Evolutionary conservation across 2,329 filamentous ascomycete genomes (phyloP), one percentile per base, ranked within the genome.

Genomic region (Beauveria caledonica): DNA sequence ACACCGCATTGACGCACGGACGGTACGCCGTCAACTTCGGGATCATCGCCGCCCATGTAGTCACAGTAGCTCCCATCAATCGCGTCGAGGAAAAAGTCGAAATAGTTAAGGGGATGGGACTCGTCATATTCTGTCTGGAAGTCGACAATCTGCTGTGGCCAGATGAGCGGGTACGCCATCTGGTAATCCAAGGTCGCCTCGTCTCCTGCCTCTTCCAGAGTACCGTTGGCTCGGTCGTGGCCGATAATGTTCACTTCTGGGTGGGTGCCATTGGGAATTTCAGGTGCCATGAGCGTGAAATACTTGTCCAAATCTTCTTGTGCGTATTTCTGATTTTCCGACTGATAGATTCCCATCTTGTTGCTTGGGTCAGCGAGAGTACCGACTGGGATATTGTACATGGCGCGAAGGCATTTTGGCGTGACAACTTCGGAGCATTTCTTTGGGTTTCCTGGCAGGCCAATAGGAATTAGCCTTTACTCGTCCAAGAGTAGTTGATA

Each of bases 111-210:
- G 0, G 39, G 39, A 7, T 45, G 39, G 4, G 40, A 17, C 1
- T n/a, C 9, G 39, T 54, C 36, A n/a, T 64, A 62, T 65, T 67
- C 68, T 15, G 67, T 69, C 39, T 39, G 54, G 64, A 71, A 79
- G 1, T 78, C 66, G 2, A 77, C 75, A 0, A 76, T 69, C n/a
- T 72, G 73, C 64, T 82, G 79, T 1, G 80, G 80, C 67, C 76
- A 81, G 64, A 82, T 77, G 60, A 83, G 70, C 0, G 79, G 77
- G 60, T 77, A 78, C 17, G 72, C 70, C 27, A 78, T 71, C 62
- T 78, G 67, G 60, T 81, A 79, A 65, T 82, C 80, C 13, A 83
- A 73, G 45, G 77, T 74, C 3, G 73, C 70, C 62, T 80, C 78
- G 5, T 66, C 66, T 2, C 75, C 75, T 1, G 72, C 39, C 8